These are phyloP conservation scores for Lunularia cruciata DNA, from an alignment of 225 moss, liverwort and hornwort genomes.

Conservation along the genomic window DNA sequence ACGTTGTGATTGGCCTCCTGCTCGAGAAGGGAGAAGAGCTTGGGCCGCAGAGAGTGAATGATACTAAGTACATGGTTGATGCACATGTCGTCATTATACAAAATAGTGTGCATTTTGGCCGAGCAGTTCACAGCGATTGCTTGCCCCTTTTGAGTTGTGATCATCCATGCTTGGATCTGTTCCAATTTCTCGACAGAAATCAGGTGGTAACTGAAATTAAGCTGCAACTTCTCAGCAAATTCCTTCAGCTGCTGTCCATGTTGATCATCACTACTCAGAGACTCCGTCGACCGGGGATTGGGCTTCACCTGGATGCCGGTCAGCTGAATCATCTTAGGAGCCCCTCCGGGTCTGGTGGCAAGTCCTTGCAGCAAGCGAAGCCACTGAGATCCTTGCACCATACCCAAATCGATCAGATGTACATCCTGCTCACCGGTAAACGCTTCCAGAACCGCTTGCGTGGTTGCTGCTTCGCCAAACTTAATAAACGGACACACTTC, in stretches of 20 bases:
- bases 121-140: conserved; percentile 62
- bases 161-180: conserved; percentile 62
- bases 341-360: conserved; percentile 70
- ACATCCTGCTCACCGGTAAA: conserved; percentile 68
- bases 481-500: conserved; percentile 76
- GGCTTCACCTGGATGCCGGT: conserved; percentile 50
- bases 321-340: conserved; percentile 59
- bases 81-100: conserved; percentile 31
- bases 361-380: conserved; percentile 60
- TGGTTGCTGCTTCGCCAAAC: conserved; percentile 75
- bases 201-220: conserved; percentile 62
- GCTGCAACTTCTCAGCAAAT: conserved; percentile 62
- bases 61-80: conserved; percentile 45
- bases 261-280: conserved; percentile 48
- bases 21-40: conserved; percentile 71
- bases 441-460: conserved; percentile 67
- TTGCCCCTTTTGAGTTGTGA: conserved; percentile 57
- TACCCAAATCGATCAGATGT: conserved; percentile 70
- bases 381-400: conserved; percentile 74
- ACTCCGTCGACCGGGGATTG: background rate
- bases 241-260: conserved; percentile 56
- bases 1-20: conserved; percentile 72
- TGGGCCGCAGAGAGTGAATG: conserved; percentile 59
- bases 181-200: conserved; percentile 52
- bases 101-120: conserved; percentile 32